These are phyloP conservation scores for Wolfiporia cocos DNA, from an alignment of 1,284 basidiomycete genomes.

Conservation along the genomic window DNA sequence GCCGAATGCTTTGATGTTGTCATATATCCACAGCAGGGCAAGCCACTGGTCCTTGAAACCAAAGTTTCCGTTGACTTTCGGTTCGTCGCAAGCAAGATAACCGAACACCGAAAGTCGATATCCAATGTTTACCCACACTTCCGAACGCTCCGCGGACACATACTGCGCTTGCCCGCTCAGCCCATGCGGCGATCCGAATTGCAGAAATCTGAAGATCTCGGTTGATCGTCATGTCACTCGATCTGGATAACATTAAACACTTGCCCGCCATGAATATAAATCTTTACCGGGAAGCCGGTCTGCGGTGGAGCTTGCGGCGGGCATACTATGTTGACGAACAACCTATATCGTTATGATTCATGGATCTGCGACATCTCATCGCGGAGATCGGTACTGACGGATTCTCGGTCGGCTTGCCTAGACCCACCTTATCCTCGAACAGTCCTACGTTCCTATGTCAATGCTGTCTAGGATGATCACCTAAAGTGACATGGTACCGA, in stretches of 20 bases:
- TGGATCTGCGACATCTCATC: slow-evolving; percentile 5
- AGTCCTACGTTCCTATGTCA: too few relatives aligned
- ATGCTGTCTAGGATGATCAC: too few relatives aligned
- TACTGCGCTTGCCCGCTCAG: slow-evolving; percentile 59
- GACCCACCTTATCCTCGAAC: slow-evolving; percentile 53
- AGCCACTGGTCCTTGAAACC: slow-evolving; percentile 79
- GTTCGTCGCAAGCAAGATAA: slow-evolving; percentile 60
- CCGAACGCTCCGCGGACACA: slow-evolving; percentile 52
- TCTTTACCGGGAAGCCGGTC: slow-evolving; percentile 54
- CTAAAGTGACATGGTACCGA: too few relatives aligned
- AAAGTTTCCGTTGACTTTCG: slow-evolving; percentile 60
- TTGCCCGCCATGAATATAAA: slow-evolving; percentile 74
- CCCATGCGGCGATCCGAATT: slow-evolving; percentile 68
- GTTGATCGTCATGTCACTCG: too few relatives aligned
- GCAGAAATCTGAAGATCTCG: slow-evolving; percentile 52
- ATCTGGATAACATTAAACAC: not conserved
- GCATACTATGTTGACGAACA: slow-evolving; percentile 65
- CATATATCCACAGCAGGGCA: slow-evolving; percentile 51
- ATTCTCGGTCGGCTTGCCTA: slow-evolving; percentile 64
- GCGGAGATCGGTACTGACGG: slow-evolving; percentile 35
- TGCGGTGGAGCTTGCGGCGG: slow-evolving; percentile 50
- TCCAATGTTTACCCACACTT: slow-evolving; percentile 70
- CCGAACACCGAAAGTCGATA: slow-evolving; percentile 72
- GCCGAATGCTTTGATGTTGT: slow-evolving; percentile 55
- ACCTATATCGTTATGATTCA: slow-evolving; percentile 25